Evolutionary conservation across 768 basidiomycete genomes (phyloP), one percentile per base, ranked within the genome.

Genomic region (Fistulinella prunicolor): DNA sequence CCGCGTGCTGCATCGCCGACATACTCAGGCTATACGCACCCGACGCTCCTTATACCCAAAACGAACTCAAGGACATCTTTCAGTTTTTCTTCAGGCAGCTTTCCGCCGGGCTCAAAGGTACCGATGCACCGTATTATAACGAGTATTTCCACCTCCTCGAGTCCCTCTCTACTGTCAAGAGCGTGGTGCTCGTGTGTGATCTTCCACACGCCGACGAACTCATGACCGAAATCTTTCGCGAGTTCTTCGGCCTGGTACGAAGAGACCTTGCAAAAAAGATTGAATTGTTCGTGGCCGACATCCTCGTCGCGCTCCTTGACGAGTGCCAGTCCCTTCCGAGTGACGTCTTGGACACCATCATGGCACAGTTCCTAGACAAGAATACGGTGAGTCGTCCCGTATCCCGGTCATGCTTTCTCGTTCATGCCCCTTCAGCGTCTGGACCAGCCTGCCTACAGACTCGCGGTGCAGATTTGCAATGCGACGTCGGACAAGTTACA

Each of bases 81-180:
- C 83, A 93, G 58, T 98, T 99, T 76, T 91, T 98, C 78, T 84
- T 93, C 64, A 75, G 82, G 29, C 95, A 96, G 65, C 83, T 99
- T 47, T 72, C 77, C 3, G 75, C 74, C 1, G 85, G 85, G 1
- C 81, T 93, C 60, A 86, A 85, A 54, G 81, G 84, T 32, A 71
- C 83, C 0, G 89, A 94, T 47, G 77, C 85, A 0, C 80, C 90
- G 0, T 95, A 94, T 61, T 95, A 92, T 64, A 82, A 85, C 47
- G 86, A 97, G 67, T 98, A 96, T 68, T 95, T 86, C 59, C 92
- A 94, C 61, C 79, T 97, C n/a, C 79, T 98, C 23, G 93, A 98
- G 59, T 91, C 86, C 21, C 75, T 99, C 21, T 89, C 93, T 2
- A 89, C 88, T 28, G 94, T 97, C 61, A 97, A 97, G 78, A 91